Base-by-base conservation (phyloP, 179 eudicot species). In the Silene vulgaris region DNA sequence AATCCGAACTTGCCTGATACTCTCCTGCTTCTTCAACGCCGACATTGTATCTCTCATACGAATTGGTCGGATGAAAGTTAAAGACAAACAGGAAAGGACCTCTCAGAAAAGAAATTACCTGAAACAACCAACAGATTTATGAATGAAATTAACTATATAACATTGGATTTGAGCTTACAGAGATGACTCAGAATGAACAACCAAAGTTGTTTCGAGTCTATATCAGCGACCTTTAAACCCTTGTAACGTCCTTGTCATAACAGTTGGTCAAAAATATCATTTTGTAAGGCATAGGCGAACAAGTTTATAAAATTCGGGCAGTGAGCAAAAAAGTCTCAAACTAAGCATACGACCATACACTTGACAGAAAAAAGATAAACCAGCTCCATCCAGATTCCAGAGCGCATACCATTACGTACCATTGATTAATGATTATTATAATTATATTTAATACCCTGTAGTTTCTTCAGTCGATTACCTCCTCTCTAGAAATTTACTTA, bases 21-120 rank as follows among this genome's bases (percentile, higher is more conserved):
- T 95, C 99, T 76, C 99, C 99, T 74, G 99, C 99, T 87, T 95
- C 99, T 82, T 87, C 99, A 40, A 92, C 96, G 50, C 99, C 99
- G 17, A 95, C 85, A 71, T 65, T 82, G 67, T 89, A 90, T 75
- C 83, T 85, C 74, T 87, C 90, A 70, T 89, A 89, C 3, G 99
- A 88, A 62, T 83, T 84, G 40, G 86, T 77, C 30, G 99, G 97
- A 83, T 92, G 96, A 69, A 95, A 95, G 80, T 95, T 95, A 80
- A 92, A 88, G 60, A 95, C 62, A 65, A 92, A 92, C 72, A 95
- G 85, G 81, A 88, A 76, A 26, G 99, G 97, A 59, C 97, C 99
- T 83, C 99, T 89, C 70, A 75, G 76, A 81, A 86, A 95, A 81
- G 97, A 85, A 77, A 92, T 89, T 72, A 92, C 97, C 99, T 95